Evolutionary conservation across 371 early-diverging fungal species (phyloP).

Genomic region (Lichtheimia ramosa): DNA sequence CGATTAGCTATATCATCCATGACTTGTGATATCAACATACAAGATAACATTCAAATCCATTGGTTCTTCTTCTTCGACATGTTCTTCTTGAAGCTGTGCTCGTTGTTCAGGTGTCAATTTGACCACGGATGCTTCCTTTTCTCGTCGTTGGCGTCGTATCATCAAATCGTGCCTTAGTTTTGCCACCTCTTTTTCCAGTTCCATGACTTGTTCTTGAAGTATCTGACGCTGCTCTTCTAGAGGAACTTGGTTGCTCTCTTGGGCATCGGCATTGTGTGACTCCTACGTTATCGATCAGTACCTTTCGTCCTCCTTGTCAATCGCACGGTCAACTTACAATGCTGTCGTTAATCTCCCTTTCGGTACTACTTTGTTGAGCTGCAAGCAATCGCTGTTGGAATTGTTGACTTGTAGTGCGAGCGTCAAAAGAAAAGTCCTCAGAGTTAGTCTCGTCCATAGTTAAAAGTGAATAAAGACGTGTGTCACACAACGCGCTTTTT

Average conservation of each 20-base stretch:
- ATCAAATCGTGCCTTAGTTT: slow-evolving; percentile 16
- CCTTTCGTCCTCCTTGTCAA: too few relatives aligned
- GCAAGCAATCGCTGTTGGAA: slow-evolving; percentile 29
- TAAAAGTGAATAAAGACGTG: too few relatives aligned
- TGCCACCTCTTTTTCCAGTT: slow-evolving; percentile 17
- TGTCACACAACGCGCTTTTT: too few relatives aligned
- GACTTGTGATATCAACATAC: slow-evolving; percentile 19
- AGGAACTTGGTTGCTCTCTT: slow-evolving; percentile 2
- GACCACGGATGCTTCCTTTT: slow-evolving; percentile 22
- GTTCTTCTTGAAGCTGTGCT: slow-evolving; percentile 17
- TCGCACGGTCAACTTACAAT: slow-evolving; percentile 17
- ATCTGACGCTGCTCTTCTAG: slow-evolving; percentile 15
- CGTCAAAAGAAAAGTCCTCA: slow-evolving; percentile 17
- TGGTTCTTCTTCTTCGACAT: slow-evolving; percentile 4
- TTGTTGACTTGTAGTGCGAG: slow-evolving; percentile 20
- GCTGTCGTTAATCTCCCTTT: slow-evolving; percentile 20
- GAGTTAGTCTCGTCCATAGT: slow-evolving; percentile 7
- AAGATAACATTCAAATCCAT: slow-evolving; percentile 16
- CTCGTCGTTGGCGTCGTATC: slow-evolving; percentile 14
- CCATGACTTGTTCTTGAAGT: slow-evolving; percentile 10
- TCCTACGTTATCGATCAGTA: neutral
- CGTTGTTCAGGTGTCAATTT: slow-evolving; percentile 44
- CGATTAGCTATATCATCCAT: too few relatives aligned
- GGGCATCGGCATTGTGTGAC: neutral
- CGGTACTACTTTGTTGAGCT: slow-evolving; percentile 17